Base-by-base conservation (phyloP, 140 eudicot species). In the Anethum foeniculum region DNA sequence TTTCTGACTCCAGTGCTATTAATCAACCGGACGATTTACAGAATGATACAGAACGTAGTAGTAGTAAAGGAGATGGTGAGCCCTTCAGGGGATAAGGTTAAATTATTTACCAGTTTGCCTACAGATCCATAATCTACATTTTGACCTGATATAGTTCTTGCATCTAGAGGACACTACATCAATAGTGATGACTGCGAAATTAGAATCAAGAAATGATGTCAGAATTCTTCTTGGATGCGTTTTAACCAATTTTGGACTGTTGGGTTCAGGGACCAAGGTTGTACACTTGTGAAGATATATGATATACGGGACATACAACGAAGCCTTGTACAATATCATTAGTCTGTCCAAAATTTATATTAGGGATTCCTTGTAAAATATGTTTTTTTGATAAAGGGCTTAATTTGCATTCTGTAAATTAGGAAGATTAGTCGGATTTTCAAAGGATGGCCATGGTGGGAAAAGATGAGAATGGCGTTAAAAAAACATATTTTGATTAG, bases 1-100 rank as follows among this genome's bases (percentile, higher is more conserved):
- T 85, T 51, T 80, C 93, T 7, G 84, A 81, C 82, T 76, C 78
- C 30, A 71, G 49, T 74, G 10, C 84, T 12, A 67, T 77, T 71
- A 43, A 72, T 71, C 78, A 72, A 64, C 80, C 75, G 78, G 56
- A 74, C 13, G 76, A 64, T 77, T 27, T 38, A 49, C 79, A 67
- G 27, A 80, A 75, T 69, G 60, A 78, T 73, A 27, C 39, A 16
- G 74, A 74, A 81, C 74, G n/a, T 19, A 64, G 71, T 10, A 64
- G 71, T 10, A 79, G 41, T 43, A 58, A 68, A 49, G 75, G 81
- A 46, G 71, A 80, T 77, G 23, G 76, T 51, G n/a, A 39, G 76
- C 8, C 77, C 62, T 30, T 78, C 19, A 32, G 56, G 72, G n/a
- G 32, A 23, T 58, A 81, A 58, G 19, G 28, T 56, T 23, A 38